These are phyloP conservation scores for Neobulgaria alba DNA, from an alignment of 2,329 filamentous ascomycete genomes.

Conservation along the genomic window DNA sequence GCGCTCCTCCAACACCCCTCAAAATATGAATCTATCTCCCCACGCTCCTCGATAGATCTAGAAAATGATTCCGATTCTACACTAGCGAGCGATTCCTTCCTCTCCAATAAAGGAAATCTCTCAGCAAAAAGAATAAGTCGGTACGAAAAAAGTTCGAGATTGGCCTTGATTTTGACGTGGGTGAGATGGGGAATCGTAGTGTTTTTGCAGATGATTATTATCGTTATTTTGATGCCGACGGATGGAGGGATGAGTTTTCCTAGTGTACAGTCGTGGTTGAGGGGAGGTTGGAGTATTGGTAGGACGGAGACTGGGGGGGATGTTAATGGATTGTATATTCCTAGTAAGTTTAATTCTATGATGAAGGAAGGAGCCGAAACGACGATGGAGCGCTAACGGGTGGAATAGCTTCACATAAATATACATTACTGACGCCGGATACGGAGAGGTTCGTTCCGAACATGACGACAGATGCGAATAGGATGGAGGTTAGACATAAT, in stretches of 20 bases:
- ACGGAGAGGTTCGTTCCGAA: constrained; percentile 28
- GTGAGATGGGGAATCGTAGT: constrained; percentile 23
- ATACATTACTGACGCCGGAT: constrained; percentile 24
- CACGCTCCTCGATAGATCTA: neutral
- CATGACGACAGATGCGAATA: constrained; percentile 25
- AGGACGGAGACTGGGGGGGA: constrained; percentile 28
- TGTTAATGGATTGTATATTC: constrained; percentile 28
- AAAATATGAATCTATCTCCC: neutral
- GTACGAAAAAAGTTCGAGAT: constrained; percentile 6
- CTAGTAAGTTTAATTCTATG: constrained; percentile 16
- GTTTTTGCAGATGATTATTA: constrained; percentile 22
- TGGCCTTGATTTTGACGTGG: constrained; percentile 20
- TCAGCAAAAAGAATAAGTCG: neutral
- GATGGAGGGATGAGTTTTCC: constrained; percentile 9
- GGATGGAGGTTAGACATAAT: constrained; percentile 26
- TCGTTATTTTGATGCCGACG: constrained; percentile 20
- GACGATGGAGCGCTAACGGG: neutral
- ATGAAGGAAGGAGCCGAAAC: too few species aligned
- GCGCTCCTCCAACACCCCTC: neutral
- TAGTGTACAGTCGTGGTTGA: too few species aligned
- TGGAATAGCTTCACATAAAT: constrained; percentile 21
- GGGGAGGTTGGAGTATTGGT: constrained; percentile 1
- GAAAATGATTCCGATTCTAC: constrained; percentile 22
- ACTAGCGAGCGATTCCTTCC: constrained; percentile 15
- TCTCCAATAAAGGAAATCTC: neutral